These are phyloP conservation scores for Monilinia laxa DNA, from an alignment of 2,329 filamentous ascomycete species.

Conservation along the genomic window DNA sequence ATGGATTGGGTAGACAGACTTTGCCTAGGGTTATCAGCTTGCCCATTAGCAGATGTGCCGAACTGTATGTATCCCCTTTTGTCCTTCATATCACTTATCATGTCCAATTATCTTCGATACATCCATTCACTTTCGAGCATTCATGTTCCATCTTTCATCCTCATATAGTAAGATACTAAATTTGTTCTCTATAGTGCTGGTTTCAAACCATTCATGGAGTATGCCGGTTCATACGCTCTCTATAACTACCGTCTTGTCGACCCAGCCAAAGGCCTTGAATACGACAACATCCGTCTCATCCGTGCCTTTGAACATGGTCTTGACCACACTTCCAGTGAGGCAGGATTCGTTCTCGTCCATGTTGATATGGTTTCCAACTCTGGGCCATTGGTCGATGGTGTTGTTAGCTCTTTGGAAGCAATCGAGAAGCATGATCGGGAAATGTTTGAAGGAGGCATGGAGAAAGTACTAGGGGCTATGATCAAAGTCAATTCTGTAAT, in stretches of 20 bases:
- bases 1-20: conserved; percentile 73
- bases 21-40: conserved; percentile 74
- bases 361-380: conserved; percentile 94
- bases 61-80: conserved; percentile 65
- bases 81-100: not conserved
- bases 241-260: conserved; percentile 65
- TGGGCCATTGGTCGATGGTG: conserved; percentile 71
- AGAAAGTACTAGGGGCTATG: conserved; percentile 61
- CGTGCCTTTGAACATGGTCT: conserved; percentile 90
- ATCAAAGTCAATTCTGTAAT: conserved; percentile 73
- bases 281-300: conserved; percentile 74
- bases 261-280: conserved; percentile 56
- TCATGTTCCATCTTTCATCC: no score
- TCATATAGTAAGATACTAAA: not conserved
- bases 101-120: not conserved
- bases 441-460: conserved; percentile 63
- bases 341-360: conserved; percentile 93
- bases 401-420: conserved; percentile 64
- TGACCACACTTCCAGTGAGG: conserved; percentile 83
- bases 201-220: conserved; percentile 93
- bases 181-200: conserved; percentile 50
- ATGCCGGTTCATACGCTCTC: conserved; percentile 65
- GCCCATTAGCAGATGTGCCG: conserved; percentile 79
- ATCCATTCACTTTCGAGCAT: conserved; percentile 16
- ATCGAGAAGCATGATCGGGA: conserved; percentile 51